These are phyloP conservation scores for Ormosia semicastrata DNA, from an alignment of 306 rosid genomes.

Conservation along the genomic window DNA sequence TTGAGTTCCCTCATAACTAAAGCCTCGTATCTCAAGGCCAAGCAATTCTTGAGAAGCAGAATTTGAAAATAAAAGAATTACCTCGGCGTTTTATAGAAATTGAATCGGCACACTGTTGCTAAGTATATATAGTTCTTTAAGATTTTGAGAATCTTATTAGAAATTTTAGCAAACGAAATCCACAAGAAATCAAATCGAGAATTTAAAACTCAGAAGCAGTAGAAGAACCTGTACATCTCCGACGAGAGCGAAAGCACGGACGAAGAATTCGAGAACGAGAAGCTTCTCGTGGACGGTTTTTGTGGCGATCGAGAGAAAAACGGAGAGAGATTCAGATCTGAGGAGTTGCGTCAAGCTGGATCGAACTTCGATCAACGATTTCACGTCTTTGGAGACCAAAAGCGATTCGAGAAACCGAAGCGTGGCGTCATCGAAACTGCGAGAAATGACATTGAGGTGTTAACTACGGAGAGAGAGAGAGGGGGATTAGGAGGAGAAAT, in stretches of 20 bases:
- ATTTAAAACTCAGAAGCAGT: neutral
- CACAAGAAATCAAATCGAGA: neutral
- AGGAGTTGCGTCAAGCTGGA: constrained; percentile 48
- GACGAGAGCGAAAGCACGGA: constrained; percentile 63
- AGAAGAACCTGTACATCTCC: constrained; percentile 66
- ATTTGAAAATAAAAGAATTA: neutral
- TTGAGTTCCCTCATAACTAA: constrained; percentile 60
- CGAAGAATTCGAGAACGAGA: constrained; percentile 65
- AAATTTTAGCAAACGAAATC: neutral
- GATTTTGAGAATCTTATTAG: neutral
- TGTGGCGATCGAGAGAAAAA: constrained; percentile 41
- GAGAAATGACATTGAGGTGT: neutral
- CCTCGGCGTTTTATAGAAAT: neutral
- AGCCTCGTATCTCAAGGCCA: constrained; percentile 91
- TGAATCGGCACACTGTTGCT: neutral
- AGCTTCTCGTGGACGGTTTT: constrained; percentile 66
- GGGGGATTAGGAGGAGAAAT: neutral
- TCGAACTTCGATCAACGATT: constrained; percentile 48
- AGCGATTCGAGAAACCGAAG: constrained; percentile 55
- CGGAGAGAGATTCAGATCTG: constrained; percentile 51
- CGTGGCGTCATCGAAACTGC: constrained; percentile 51
- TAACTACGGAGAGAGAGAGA: neutral
- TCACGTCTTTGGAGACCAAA: constrained; percentile 53
- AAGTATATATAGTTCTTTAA: neutral
- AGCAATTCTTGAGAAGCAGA: constrained; percentile 61